A percentile compares a stretch with the other conserved stretches of the same genome.
phyloP scores from a whole-genome alignment of 441 rosid genomes.

The Hura crepitans region DNA sequence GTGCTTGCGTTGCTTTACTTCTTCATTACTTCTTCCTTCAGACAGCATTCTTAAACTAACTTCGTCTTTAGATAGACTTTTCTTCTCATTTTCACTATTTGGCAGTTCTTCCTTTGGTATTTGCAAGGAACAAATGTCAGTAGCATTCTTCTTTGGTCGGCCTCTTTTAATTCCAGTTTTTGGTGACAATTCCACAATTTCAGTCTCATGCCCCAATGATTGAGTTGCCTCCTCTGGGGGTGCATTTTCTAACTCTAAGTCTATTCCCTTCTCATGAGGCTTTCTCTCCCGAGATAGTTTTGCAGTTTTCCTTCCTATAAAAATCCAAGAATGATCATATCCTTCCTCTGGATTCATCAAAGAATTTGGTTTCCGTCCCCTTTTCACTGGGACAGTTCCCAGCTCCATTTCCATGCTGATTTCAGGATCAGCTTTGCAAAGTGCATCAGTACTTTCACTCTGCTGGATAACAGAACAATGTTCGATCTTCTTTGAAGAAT shows the following conservation, averaged over 20 bases:
- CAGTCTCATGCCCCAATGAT: slow-evolving; percentile 12
- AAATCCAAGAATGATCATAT: slow-evolving; percentile 50
- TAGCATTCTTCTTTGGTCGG: slow-evolving; percentile 30
- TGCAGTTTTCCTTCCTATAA: slow-evolving; percentile 30
- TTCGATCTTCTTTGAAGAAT: slow-evolving; percentile 27
- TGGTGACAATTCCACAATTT: slow-evolving; percentile 11
- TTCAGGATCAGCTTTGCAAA: slow-evolving; percentile 23
- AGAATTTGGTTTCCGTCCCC: slow-evolving; percentile 63
- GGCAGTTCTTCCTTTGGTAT: slow-evolving; percentile 25
- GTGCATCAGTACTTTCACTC: slow-evolving; percentile 20
- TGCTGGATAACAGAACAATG: slow-evolving; percentile 18
- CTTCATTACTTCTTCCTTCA: slow-evolving; percentile 29
- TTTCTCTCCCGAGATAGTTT: slow-evolving; percentile 31
- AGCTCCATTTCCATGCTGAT: slow-evolving; percentile 30
- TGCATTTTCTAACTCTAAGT: slow-evolving; percentile 27
- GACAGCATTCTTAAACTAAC: slow-evolving; percentile 29
- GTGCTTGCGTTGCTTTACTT: slow-evolving; percentile 29
- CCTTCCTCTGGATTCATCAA: slow-evolving; percentile 69
- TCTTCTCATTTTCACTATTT: slow-evolving; percentile 23
- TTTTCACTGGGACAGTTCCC: slow-evolving; percentile 42
- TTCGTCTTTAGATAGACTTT: slow-evolving; percentile 26
- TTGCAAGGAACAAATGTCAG: slow-evolving; percentile 20
- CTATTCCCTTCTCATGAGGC: slow-evolving; percentile 26
- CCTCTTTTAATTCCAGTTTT: slow-evolving; percentile 37
- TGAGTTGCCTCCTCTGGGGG: slow-evolving; percentile 32